These are phyloP conservation scores for Collybiopsis luxurians DNA, from an alignment of 768 basidiomycete genomes.

Conservation along the genomic window DNA sequence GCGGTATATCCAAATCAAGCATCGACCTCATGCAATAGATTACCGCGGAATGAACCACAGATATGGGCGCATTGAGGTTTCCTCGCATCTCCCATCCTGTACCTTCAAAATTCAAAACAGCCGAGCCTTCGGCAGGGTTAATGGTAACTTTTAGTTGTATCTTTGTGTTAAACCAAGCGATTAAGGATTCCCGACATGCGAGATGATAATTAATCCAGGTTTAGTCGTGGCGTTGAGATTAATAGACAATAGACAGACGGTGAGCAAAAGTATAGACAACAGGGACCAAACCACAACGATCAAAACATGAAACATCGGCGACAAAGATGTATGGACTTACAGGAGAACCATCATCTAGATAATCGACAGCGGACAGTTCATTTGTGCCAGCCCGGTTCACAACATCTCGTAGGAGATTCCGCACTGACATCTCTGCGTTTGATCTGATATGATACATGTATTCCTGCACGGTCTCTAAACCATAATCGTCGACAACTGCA, in stretches of 20 bases:
- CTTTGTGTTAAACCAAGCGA: conserved; percentile 31
- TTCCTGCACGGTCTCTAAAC: conserved; percentile 81
- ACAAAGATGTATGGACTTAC: too few relatives aligned
- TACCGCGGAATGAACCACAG: conserved; percentile 83
- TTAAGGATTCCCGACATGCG: background rate
- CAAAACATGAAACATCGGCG: too few relatives aligned
- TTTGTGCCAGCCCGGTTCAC: conserved; percentile 66
- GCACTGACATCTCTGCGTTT: conserved; percentile 87
- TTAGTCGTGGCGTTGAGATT: too few relatives aligned
- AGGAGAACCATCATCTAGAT: conserved; percentile 86
- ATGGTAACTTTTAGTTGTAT: conserved; percentile 79
- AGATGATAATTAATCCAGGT: too few relatives aligned
- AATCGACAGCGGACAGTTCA: conserved; percentile 70
- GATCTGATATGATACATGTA: conserved; percentile 90
- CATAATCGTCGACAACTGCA: conserved; percentile 83
- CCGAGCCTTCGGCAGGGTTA: conserved; percentile 68
- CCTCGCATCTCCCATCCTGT: conserved; percentile 83
- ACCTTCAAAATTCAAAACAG: conserved; percentile 81
- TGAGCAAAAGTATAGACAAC: too few relatives aligned
- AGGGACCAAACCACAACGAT: too few relatives aligned
- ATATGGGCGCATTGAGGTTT: conserved; percentile 82
- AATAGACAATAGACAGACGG: too few relatives aligned
- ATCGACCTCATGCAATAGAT: conserved; percentile 89
- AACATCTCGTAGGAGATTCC: conserved; percentile 75
- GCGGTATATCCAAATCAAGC: conserved; percentile 83